Percentiles rank a stretch among this genome's conserved stretches.
These are phyloP conservation scores for Tuber indicum DNA, from an alignment of 495 filamentous ascomycete species.

Conservation along the genomic window DNA sequence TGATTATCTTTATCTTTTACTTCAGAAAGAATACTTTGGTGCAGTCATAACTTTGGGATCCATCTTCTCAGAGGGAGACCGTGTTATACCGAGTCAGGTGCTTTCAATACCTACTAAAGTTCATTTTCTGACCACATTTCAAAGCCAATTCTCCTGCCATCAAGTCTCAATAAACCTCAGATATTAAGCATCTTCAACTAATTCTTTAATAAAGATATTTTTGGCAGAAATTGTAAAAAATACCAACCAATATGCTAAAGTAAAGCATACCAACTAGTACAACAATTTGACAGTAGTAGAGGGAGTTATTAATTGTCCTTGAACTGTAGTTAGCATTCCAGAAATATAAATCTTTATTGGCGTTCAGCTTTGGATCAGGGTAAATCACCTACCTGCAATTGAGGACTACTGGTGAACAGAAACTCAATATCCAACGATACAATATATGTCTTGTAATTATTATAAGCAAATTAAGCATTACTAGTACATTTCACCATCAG, in stretches of 20 bases:
- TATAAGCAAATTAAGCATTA: slow-evolving; percentile 21
- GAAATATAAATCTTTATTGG: slow-evolving; percentile 15
- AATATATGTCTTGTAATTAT: slow-evolving; percentile 13
- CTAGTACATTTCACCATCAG: slow-evolving; percentile 8
- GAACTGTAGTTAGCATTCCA: no score
- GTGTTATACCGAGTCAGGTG: neutral
- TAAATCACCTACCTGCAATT: slow-evolving; percentile 7
- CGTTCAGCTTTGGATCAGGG: slow-evolving; percentile 22
- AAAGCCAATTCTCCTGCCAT: neutral
- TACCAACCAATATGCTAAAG: neutral
- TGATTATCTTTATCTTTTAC: no score
- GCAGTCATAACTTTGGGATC: no score
- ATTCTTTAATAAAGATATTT: neutral
- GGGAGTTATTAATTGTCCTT: no score
- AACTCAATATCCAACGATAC: neutral
- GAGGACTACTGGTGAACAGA: no score
- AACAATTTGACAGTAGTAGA: no score
- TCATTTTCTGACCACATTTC: neutral
- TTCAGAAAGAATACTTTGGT: no score
- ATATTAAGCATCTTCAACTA: neutral
- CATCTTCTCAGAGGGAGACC: no score
- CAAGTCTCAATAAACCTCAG: neutral
- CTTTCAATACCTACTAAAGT: neutral
- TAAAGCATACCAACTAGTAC: neutral
- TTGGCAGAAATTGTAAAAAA: neutral